Evolutionary conservation across 345 rosid species (phyloP).

Genomic region (Balakata baccata): DNA sequence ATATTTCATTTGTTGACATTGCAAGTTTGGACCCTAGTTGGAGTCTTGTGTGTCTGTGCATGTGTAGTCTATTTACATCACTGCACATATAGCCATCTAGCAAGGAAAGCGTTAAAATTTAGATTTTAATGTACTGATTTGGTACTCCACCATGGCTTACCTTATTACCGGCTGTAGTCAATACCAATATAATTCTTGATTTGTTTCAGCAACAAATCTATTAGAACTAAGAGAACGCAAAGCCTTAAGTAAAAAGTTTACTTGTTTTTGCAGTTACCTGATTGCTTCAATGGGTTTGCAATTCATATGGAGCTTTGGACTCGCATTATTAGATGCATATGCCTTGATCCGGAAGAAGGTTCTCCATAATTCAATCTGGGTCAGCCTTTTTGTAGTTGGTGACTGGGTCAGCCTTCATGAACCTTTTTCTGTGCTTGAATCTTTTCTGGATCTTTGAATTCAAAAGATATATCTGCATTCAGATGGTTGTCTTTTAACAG

Average conservation of each 20-base stretch:
- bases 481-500: constrained; percentile 5
- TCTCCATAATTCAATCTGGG: constrained; percentile 45
- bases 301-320: constrained; percentile 77
- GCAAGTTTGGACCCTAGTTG: too few relatives aligned
- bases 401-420: constrained; percentile 56
- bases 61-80: too few relatives aligned
- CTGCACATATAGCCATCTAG: not conserved
- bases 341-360: constrained; percentile 58
- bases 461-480: not conserved
- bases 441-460: not conserved
- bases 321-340: constrained; percentile 55
- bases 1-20: too few relatives aligned
- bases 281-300: constrained; percentile 91
- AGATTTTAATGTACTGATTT: not conserved
- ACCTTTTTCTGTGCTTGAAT: constrained; percentile 4
- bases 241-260: not conserved
- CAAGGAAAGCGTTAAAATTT: not conserved
- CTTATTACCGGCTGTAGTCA: not conserved
- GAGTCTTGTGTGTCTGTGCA: too few relatives aligned
- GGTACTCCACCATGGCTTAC: not conserved
- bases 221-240: not conserved
- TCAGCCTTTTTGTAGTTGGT: constrained; percentile 85
- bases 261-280: constrained; percentile 55
- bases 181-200: not conserved
- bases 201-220: not conserved